Percentiles rank a stretch among this genome's conserved stretches.
These are phyloP conservation scores for Clonostachys rosea DNA, from an alignment of 2,329 filamentous ascomycete genomes.

Conservation along the genomic window DNA sequence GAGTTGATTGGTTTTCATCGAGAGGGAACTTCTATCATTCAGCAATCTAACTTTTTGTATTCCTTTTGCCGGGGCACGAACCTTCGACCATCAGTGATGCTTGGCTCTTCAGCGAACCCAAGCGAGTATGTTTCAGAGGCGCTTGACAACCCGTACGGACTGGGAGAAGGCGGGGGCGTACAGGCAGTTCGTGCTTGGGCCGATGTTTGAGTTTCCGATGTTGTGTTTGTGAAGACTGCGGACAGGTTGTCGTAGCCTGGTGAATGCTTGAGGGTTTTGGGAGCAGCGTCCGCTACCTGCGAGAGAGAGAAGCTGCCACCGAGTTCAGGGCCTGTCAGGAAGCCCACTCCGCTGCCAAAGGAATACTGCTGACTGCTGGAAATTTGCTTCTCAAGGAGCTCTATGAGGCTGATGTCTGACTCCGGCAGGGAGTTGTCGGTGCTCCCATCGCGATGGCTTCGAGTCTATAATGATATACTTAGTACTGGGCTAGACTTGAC, in stretches of 20 bases:
- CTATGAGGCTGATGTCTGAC: too few relatives aligned
- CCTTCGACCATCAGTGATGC: constrained; percentile 4
- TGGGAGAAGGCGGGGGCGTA: constrained; percentile 11
- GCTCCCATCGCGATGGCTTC: too few relatives aligned
- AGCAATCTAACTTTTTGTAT: neutral
- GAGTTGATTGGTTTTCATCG: constrained; percentile 2
- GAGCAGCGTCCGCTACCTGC: neutral
- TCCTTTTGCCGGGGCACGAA: neutral
- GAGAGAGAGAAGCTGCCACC: too few relatives aligned
- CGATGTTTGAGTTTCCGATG: neutral
- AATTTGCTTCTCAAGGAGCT: too few relatives aligned
- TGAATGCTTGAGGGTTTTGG: constrained; percentile 13
- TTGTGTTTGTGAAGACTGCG: constrained; percentile 3
- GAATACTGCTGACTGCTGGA: too few relatives aligned
- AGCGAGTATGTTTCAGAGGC: neutral
- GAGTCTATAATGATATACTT: too few relatives aligned
- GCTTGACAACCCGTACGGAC: neutral
- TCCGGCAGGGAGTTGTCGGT: too few relatives aligned
- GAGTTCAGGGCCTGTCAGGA: too few relatives aligned
- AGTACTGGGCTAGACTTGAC: too few relatives aligned
- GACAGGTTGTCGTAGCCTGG: constrained; percentile 13
- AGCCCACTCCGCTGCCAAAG: too few relatives aligned
- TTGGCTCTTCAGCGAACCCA: constrained; percentile 2
- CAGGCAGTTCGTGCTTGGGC: constrained; percentile 2
- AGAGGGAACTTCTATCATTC: neutral